These are phyloP conservation scores for Xylaria grammica DNA, from an alignment of 495 filamentous ascomycete species.

Conservation along the genomic window DNA sequence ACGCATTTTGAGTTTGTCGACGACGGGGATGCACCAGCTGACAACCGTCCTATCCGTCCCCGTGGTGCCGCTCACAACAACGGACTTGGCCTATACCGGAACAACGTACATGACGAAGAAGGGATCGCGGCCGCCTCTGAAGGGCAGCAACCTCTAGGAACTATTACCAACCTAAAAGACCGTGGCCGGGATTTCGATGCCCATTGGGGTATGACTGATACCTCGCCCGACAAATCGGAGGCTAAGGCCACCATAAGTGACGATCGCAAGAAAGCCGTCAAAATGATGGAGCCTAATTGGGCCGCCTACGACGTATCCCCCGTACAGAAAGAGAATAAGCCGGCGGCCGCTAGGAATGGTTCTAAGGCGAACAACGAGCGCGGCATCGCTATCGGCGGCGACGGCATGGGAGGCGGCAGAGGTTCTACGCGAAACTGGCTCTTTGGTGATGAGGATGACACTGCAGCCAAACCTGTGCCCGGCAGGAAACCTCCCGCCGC, in stretches of 20 bases:
- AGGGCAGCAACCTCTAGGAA: conserved; percentile 51
- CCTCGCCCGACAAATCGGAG: conserved; percentile 42
- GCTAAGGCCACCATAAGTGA: conserved; percentile 43
- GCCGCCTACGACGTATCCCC: conserved; percentile 66
- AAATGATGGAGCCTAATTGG: conserved; percentile 74
- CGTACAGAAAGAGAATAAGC: conserved; percentile 52
- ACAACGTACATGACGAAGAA: conserved; percentile 69
- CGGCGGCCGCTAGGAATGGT: conserved; percentile 36
- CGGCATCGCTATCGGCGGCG: conserved; percentile 65
- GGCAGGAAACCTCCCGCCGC: conserved; percentile 42
- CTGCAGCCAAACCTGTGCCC: conserved; percentile 34
- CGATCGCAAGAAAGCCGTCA: conserved; percentile 63
- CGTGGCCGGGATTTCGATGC: conserved; percentile 73
- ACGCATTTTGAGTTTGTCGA: conserved; percentile 79
- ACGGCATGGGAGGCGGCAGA: conserved; percentile 78
- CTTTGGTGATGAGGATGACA: conserved; percentile 61
- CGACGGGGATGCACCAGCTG: conserved; percentile 37
- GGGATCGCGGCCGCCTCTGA: conserved; percentile 37
- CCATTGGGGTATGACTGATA: conserved; percentile 73
- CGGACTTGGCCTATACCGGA: conserved; percentile 75
- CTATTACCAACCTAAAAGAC: conserved; percentile 68
- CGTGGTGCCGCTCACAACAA: conserved; percentile 62
- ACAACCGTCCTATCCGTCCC: conserved; percentile 41
- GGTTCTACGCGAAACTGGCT: conserved; percentile 64
- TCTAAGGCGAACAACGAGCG: conserved; percentile 36